Evolutionary conservation across 495 filamentous ascomycete genomes (phyloP), one percentile per base, ranked within the genome.

Genomic region (Tuber calosporum): DNA sequence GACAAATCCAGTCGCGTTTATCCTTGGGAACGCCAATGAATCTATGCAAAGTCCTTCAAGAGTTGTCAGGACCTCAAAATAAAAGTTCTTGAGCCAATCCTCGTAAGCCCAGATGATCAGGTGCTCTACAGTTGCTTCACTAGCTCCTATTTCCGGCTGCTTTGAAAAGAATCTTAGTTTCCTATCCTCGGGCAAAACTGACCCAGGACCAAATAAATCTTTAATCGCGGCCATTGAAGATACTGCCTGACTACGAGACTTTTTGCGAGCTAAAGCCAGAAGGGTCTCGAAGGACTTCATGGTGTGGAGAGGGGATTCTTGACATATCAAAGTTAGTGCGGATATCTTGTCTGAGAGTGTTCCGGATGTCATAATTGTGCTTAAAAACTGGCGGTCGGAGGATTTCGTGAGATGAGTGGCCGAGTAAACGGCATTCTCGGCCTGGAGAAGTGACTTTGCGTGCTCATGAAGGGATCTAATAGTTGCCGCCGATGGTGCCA

Each of bases 341-440:
- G 96, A 97, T 40, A 97, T 92, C 82, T 97, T 98, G 83, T 99
- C 95, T 43, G 93, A 95, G 70, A 97, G 86, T 11, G 96, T 99
- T 84, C 95, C 95, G 1, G 93, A 93, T 22, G 93, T 84, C 95
- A 99, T 97, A 82, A 99, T 96, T 7, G 93, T 96, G 2, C 92
- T 91, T 84, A 97, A 89, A 85, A 98, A 99, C 82, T 91, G 95
- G 80, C 94, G 90, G 15, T 93, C 91, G 1, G 95, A 97, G 62
- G 91, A 86, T 76, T 77, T 86, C 75, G 79, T 86, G 83, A 85
- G 80, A 72, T 87, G 82, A 5, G 84, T 84, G 9, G 81, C 83
- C 15, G 84, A 82, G 81, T 93, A 90, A 83, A 90, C 75, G 66
- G 87, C 83, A 82, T 86, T 87, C 84, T 99, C 95, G 39, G 87